These are phyloP conservation scores for Xylariaceae sp. DNA, from an alignment of 2,329 filamentous ascomycete genomes.

Conservation along the genomic window DNA sequence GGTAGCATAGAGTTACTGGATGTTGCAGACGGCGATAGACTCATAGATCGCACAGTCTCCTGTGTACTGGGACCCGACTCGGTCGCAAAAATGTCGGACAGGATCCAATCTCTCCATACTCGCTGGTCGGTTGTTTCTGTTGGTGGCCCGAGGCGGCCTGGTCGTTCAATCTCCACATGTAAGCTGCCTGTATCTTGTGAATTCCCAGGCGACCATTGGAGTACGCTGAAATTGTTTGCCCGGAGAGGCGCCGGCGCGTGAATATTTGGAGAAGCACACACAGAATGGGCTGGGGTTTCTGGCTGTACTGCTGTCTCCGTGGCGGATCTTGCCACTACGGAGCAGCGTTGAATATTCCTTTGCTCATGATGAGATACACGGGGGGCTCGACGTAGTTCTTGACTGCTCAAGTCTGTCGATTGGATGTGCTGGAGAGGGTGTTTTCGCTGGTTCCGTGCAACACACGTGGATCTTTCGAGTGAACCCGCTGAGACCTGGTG, in stretches of 20 bases:
- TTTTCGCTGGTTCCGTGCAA: too few relatives aligned
- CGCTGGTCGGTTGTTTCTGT: conserved; percentile 19
- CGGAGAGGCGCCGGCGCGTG: conserved; percentile 22
- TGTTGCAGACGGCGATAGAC: not conserved
- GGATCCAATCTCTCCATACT: conserved; percentile 16
- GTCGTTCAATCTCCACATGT: conserved; percentile 21
- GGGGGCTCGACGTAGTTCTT: too few relatives aligned
- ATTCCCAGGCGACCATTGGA: conserved; percentile 21
- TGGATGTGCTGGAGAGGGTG: too few relatives aligned
- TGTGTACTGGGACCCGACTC: not conserved
- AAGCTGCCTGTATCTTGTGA: conserved; percentile 21
- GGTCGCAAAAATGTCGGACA: conserved; percentile 6
- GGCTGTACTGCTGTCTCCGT: not conserved
- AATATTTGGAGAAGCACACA: conserved; percentile 20
- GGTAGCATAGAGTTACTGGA: conserved; percentile 12
- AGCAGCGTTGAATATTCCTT: too few relatives aligned
- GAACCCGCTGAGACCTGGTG: conserved; percentile 13
- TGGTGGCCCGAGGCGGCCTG: conserved; percentile 10
- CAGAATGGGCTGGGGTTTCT: conserved; percentile 18
- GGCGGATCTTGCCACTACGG: too few relatives aligned
- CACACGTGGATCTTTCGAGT: too few relatives aligned
- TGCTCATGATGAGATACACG: too few relatives aligned
- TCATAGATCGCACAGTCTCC: not conserved
- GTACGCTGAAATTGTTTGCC: conserved; percentile 12
- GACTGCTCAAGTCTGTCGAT: too few relatives aligned